Evolutionary conservation across 306 rosid species (phyloP).

Genomic region (Cucumis cinereus): DNA sequence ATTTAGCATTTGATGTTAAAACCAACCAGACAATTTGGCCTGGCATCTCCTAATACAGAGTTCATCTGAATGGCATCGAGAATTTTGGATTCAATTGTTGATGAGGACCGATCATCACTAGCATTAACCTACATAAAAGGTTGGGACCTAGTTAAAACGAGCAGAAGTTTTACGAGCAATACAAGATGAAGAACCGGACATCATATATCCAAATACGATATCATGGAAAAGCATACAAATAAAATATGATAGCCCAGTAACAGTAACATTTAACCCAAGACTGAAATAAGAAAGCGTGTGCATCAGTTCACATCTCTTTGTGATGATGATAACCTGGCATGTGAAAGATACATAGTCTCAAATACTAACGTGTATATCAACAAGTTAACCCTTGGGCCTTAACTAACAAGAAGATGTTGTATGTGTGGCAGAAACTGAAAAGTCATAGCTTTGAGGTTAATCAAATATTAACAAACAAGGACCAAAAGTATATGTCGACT

Average conservation of each 20-base stretch:
- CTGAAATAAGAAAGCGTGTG: background rate
- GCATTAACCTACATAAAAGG: conserved; percentile 55
- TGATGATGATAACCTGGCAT: background rate
- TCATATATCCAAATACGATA: background rate
- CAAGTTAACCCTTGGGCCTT: background rate
- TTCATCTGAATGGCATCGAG: conserved; percentile 81
- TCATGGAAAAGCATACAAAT: background rate
- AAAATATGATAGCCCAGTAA: background rate
- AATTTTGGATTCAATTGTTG: conserved; percentile 76
- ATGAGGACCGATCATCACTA: conserved; percentile 85
- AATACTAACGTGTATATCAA: background rate
- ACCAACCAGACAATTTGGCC: conserved; percentile 85
- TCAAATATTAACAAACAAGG: background rate
- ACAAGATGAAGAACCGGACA: background rate
- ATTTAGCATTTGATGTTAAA: background rate
- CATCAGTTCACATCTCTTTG: background rate
- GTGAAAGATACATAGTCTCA: background rate
- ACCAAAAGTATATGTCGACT: background rate
- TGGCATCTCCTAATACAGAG: conserved; percentile 51
- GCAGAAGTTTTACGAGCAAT: conserved; percentile 2
- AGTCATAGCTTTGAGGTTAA: background rate
- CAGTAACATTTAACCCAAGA: background rate
- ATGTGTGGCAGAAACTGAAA: background rate
- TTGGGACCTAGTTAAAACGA: background rate
- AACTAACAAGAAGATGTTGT: background rate